phyloP scores from a whole-genome alignment of 805 yeast species.

The Grigorovia yakushimaensis region DNA sequence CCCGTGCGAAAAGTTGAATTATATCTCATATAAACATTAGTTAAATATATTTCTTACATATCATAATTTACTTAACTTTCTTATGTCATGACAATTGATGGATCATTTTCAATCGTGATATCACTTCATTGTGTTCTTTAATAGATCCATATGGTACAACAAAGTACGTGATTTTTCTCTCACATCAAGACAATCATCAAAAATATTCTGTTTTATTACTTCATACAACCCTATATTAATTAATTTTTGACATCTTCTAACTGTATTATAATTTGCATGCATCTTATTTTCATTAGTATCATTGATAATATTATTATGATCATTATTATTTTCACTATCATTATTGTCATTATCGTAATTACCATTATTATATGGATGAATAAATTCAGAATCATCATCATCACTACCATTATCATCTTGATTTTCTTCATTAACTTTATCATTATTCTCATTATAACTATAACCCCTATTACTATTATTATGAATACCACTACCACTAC shows the following conservation, averaged over 20 bases:
- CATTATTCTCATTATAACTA: not conserved
- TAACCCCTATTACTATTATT: not conserved
- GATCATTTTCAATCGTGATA: no score
- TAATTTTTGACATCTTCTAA: constrained; percentile 23
- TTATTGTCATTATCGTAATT: not conserved
- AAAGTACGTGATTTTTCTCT: constrained; percentile 27
- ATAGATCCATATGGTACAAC: constrained; percentile 25
- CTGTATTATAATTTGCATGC: constrained; percentile 14
- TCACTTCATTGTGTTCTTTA: constrained; percentile 1
- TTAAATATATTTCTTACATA: no score
- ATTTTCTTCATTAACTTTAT: no score
- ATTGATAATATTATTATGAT: constrained; percentile 2
- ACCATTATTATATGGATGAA: not conserved
- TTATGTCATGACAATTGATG: no score
- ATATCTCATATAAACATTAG: no score
- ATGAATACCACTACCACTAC: not conserved
- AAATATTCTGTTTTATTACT: constrained; percentile 20
- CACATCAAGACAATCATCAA: constrained; percentile 20
- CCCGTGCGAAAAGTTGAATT: no score
- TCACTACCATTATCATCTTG: not conserved
- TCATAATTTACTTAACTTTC: no score
- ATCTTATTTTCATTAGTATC: constrained; percentile 5
- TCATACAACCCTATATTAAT: constrained; percentile 22
- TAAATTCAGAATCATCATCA: not conserved
- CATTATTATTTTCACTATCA: constrained; percentile 1